Conservation (phyloP, 805 yeast genomes). For the Candida khao-thaluensis region DNA sequence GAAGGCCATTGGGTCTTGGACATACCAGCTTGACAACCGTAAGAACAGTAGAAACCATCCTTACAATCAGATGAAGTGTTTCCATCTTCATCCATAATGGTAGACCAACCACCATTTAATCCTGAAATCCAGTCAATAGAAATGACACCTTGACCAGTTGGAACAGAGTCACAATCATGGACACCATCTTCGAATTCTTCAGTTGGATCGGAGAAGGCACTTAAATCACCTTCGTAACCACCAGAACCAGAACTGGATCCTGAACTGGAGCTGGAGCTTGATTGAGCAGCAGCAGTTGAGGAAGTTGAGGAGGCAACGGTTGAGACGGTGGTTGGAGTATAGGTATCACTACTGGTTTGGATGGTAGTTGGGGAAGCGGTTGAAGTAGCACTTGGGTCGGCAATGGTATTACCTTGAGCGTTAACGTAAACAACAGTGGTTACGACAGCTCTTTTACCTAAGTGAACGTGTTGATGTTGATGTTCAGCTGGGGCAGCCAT, state of each 20-base stretch:
- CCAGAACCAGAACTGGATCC: slow-evolving; percentile 21
- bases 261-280: slow-evolving; percentile 6
- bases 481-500: slow-evolving; percentile 37
- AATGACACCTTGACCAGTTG: slow-evolving; percentile 81
- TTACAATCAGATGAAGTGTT: slow-evolving; percentile 68
- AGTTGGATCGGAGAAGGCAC: slow-evolving; percentile 55
- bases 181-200: slow-evolving; percentile 70
- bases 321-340: slow-evolving; percentile 10
- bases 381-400: slow-evolving; percentile 19
- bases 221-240: slow-evolving; percentile 56
- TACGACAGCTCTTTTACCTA: slow-evolving; percentile 40
- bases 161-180: slow-evolving; percentile 65
- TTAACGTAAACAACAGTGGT: slow-evolving; percentile 38
- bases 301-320: slow-evolving; percentile 7
- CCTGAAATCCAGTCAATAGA: slow-evolving; percentile 51
- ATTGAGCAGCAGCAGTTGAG: slow-evolving; percentile 9
- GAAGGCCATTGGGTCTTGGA: slow-evolving; percentile 98
- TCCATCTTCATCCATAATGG: slow-evolving; percentile 60
- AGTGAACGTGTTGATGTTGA: slow-evolving; percentile 26
- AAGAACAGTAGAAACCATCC: slow-evolving; percentile 94
- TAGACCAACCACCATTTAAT: slow-evolving; percentile 79
- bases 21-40: slow-evolving; percentile 98
- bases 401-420: slow-evolving; percentile 36
- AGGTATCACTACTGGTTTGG: slow-evolving; percentile 11
- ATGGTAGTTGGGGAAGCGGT: slow-evolving; percentile 13